Conservation (phyloP, 164 flowering plant genomes). For the Piper longum region DNA sequence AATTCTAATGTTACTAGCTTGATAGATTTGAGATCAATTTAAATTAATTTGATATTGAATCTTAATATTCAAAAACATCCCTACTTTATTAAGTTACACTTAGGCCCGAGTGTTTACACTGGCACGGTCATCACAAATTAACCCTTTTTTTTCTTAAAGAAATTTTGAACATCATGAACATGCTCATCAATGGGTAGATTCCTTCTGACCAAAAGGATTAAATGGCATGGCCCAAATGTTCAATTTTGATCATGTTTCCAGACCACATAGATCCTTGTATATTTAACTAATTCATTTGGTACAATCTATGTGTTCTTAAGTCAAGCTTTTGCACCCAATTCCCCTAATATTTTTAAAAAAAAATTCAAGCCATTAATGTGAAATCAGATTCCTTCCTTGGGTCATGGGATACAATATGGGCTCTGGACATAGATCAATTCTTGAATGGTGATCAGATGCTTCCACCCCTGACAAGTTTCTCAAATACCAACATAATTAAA, state of each 20-base stretch:
- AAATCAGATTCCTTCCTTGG: constrained; percentile 10
- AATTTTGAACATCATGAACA: not conserved
- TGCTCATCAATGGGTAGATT: not conserved
- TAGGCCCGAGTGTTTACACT: too few relatives aligned
- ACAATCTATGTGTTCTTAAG: constrained; percentile 2
- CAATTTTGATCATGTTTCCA: not conserved
- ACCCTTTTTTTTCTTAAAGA: too few relatives aligned
- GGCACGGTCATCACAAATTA: too few relatives aligned
- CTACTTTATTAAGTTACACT: too few relatives aligned
- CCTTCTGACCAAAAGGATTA: not conserved
- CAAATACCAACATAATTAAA: constrained; percentile 3
- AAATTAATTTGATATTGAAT: too few relatives aligned
- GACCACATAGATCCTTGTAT: not conserved
- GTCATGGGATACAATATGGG: not conserved
- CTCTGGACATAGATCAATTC: not conserved
- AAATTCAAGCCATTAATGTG: not conserved
- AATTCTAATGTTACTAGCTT: too few relatives aligned
- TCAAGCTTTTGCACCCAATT: constrained; percentile 4
- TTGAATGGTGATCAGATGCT: constrained; percentile 21
- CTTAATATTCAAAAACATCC: too few relatives aligned
- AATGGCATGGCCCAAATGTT: not conserved
- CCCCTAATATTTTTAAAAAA: not conserved
- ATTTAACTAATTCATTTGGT: constrained; percentile 9
- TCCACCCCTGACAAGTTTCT: constrained; percentile 9
- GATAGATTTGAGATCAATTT: too few relatives aligned